Percentiles rank a stretch among this genome's conserved stretches.
Conservation (phyloP, 257 asterid genomes). For the Coffea canephora region DNA sequence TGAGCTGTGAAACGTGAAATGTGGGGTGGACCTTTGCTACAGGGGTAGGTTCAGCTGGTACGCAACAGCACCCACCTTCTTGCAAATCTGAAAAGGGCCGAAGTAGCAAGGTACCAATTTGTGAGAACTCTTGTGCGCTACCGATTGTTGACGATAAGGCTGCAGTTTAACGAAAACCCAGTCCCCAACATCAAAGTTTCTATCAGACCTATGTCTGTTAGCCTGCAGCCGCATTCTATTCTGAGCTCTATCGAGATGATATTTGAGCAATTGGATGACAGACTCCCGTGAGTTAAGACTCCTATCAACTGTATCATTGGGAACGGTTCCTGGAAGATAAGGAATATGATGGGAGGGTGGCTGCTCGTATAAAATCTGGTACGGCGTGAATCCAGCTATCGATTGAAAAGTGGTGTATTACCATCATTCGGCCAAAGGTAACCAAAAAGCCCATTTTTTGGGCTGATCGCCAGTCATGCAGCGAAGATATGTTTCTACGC, state of each 20-base stretch:
- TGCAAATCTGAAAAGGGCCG: background rate
- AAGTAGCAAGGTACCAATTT: background rate
- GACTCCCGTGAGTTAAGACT: fast-evolving
- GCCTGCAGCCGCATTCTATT: background rate
- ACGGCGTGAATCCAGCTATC: background rate
- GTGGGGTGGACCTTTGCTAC: no score
- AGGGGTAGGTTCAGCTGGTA: background rate
- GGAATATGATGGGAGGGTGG: background rate
- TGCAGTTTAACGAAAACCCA: background rate
- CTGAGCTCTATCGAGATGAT: background rate
- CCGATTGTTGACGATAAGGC: background rate
- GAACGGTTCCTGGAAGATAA: background rate
- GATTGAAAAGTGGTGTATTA: background rate
- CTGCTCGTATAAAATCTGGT: background rate
- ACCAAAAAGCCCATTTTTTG: fast-evolving
- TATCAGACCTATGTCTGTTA: background rate
- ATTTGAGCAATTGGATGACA: fast-evolving
- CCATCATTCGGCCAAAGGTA: background rate
- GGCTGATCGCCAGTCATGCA: background rate
- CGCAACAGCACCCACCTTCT: background rate
- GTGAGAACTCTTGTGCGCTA: fast-evolving
- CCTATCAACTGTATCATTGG: background rate
- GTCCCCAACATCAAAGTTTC: background rate
- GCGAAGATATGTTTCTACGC: background rate
- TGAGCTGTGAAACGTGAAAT: no score